Base-by-base conservation (phyloP, 805 yeast genomes). In the Ascoidea tarda region DNA sequence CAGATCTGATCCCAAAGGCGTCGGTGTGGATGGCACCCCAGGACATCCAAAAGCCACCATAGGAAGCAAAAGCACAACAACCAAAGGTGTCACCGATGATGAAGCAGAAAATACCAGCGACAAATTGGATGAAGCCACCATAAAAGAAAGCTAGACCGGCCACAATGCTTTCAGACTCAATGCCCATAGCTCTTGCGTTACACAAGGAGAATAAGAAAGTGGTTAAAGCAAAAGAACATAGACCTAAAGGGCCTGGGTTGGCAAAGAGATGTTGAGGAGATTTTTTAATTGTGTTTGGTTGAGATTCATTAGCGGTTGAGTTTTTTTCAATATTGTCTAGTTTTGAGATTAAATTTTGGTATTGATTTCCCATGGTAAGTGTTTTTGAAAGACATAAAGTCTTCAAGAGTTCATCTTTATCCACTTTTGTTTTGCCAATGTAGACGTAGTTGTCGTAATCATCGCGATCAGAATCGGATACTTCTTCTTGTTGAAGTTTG, bases 61-160 rank as follows among this genome's bases (percentile, higher is more conserved):
- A 70, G 5, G 73, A 64, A 46, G 70, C 67, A 54, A 70, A 62
- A 28, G 69, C 69, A 33, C 84, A 75, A 59, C 82, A 86, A 67
- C 87, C 87, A 68, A 82, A 84, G 28, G 88, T 82, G 66, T 82
- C 83, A 59, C 85, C 89, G 47, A 78, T 72, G n/a, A 82, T 79
- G 66, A 83, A 74, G 66, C 85, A 87, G 77, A 85, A 78, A 73
- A 84, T 73, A 53, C 89, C 90, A 6, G 90, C 87, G 54, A 82
- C 68, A 53, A 81, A 68, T 66, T 84, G 89, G 54, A 84, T 75
- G 21, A 79, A 70, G 46, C 90, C 91, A 54, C 89, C 91, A 62
- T 83, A 82, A 64, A 84, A 82, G 60, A 79, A 70, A 21, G 86
- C 84, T 57, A 77, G 69, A 48, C 86, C 83, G 52, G 82, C 79